These are phyloP conservation scores for Penicillium sp. DNA, from an alignment of 2,329 filamentous ascomycete genomes.

Conservation along the genomic window DNA sequence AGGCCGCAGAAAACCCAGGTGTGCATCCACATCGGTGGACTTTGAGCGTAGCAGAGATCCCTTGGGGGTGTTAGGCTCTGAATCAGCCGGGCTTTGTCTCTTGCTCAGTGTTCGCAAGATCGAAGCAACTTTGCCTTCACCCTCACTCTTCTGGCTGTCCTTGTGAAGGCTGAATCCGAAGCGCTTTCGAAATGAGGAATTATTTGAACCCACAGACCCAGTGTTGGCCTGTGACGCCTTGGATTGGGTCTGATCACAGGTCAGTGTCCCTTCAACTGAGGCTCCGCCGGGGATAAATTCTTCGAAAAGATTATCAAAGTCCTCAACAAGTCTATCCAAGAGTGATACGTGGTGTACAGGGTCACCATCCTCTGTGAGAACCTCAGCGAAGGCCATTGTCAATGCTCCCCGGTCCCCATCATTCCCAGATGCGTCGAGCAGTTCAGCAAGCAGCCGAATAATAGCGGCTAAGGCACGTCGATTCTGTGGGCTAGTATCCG, in stretches of 20 bases:
- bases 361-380: slow-evolving; percentile 74
- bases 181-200: slow-evolving; percentile 79
- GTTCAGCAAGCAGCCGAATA: slow-evolving; percentile 80
- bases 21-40: slow-evolving; percentile 70
- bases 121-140: slow-evolving; percentile 69
- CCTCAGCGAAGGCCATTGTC: slow-evolving; percentile 84
- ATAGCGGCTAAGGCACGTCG: slow-evolving; percentile 78
- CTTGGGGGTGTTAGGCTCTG: slow-evolving; percentile 69
- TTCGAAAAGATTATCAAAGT: slow-evolving; percentile 85
- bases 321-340: slow-evolving; percentile 83
- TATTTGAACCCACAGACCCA: slow-evolving; percentile 79
- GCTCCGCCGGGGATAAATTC: slow-evolving; percentile 52
- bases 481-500: slow-evolving; percentile 58
- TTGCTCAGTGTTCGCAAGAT: slow-evolving; percentile 90
- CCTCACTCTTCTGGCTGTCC: slow-evolving; percentile 74
- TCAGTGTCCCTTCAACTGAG: slow-evolving; percentile 42
- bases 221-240: slow-evolving; percentile 63
- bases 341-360: slow-evolving; percentile 84
- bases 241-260: slow-evolving; percentile 59
- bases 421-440: slow-evolving; percentile 86
- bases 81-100: slow-evolving; percentile 61
- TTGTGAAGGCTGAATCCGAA: slow-evolving; percentile 79
- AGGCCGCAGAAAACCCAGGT: slow-evolving; percentile 51
- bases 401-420: slow-evolving; percentile 87
- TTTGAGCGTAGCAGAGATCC: slow-evolving; percentile 68